These are phyloP conservation scores for Mycena pura DNA, from an alignment of 768 basidiomycete genomes.

Conservation along the genomic window DNA sequence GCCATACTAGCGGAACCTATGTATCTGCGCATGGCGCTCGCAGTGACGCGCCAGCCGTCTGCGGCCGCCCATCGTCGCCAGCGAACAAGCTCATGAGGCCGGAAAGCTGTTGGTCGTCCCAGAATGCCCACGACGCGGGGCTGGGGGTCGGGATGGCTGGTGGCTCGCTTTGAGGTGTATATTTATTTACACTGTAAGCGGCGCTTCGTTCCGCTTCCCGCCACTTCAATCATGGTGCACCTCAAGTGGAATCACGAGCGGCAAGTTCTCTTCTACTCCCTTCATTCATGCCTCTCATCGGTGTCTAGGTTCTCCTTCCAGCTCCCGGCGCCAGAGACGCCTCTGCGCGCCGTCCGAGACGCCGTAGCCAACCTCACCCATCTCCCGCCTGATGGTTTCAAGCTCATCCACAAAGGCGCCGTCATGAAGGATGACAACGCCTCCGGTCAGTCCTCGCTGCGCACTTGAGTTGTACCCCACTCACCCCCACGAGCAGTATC, in stretches of 20 bases:
- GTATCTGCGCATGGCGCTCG: too few relatives aligned
- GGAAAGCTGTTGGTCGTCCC: too few relatives aligned
- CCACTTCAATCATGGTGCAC: conserved; percentile 40
- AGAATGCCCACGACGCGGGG: too few relatives aligned
- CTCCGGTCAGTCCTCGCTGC: conserved; percentile 52
- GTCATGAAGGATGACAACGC: conserved; percentile 85
- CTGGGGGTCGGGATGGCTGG: too few relatives aligned
- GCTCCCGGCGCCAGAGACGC: conserved; percentile 65
- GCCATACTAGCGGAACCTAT: too few relatives aligned
- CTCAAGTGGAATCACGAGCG: conserved; percentile 55
- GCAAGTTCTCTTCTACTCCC: conserved; percentile 23
- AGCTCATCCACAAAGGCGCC: conserved; percentile 89
- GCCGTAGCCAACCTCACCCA: conserved; percentile 78
- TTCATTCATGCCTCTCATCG: conserved; percentile 6
- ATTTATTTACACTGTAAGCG: too few relatives aligned
- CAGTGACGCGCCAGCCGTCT: too few relatives aligned
- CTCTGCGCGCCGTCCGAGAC: conserved; percentile 62
- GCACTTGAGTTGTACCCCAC: background rate
- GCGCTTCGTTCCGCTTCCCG: too few relatives aligned
- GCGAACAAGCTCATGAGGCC: too few relatives aligned
- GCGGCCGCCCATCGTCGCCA: too few relatives aligned
- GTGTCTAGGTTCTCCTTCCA: conserved; percentile 45
- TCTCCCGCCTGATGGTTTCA: conserved; percentile 73
- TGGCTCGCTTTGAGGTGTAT: too few relatives aligned
- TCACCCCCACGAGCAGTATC: conserved; percentile 59